A percentile compares a stretch with the other conserved stretches of the same genome.
Conservation (phyloP, 768 basidiomycete species). For the Trametes coccinea region DNA sequence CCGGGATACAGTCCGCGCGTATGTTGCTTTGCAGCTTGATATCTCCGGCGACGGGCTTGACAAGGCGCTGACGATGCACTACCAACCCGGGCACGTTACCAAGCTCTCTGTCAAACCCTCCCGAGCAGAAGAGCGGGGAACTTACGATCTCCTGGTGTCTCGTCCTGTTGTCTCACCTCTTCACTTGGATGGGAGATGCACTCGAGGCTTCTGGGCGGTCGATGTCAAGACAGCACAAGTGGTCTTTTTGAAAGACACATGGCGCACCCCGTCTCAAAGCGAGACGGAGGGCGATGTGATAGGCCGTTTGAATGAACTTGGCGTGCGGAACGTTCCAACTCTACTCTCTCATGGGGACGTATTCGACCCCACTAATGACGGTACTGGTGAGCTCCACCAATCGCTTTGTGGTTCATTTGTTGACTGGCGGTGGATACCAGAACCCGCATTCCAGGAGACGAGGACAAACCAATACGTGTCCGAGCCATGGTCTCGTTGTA, state of each 20-base stretch:
- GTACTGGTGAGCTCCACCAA: too few relatives aligned
- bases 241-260: constrained; percentile 15
- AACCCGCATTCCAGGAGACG: neutral
- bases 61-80: constrained; percentile 6
- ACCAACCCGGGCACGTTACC: neutral
- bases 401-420: too few relatives aligned
- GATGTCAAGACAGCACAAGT: neutral
- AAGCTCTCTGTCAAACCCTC: neutral
- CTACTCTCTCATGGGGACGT: constrained; percentile 8
- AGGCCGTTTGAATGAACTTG: neutral
- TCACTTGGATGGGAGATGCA: neutral
- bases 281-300: constrained; percentile 3
- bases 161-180: constrained; percentile 5
- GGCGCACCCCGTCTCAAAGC: neutral
- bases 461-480: neutral
- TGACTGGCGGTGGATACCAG: neutral
- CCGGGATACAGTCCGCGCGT: neutral
- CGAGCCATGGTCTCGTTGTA: neutral
- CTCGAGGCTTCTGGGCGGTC: constrained; percentile 17
- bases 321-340: constrained; percentile 1
- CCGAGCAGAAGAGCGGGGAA: neutral
- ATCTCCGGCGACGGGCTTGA: neutral
- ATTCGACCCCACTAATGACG: neutral
- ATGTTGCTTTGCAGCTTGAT: neutral
- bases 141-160: neutral